Conservation (phyloP, 768 basidiomycete species). For the Gloeostereum incarnatum region DNA sequence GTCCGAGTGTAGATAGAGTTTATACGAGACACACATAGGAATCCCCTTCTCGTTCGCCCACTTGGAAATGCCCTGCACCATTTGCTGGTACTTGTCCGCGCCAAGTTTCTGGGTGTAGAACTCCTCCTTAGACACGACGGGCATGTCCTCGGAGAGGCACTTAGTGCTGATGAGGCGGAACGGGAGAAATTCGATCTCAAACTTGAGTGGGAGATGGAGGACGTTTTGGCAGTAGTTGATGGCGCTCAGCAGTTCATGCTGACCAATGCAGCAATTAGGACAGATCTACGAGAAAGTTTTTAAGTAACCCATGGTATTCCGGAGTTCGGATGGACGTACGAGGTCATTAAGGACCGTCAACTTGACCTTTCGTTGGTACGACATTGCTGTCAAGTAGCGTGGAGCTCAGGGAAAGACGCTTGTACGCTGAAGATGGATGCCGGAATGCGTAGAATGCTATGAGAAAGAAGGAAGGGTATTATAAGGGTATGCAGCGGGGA, state of each 20-base stretch:
- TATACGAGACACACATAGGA: slow-evolving; percentile 35
- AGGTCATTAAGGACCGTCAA: slow-evolving; percentile 42
- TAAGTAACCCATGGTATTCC: not conserved
- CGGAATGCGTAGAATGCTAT: not conserved
- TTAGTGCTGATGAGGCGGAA: slow-evolving; percentile 34
- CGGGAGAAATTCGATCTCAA: slow-evolving; percentile 44
- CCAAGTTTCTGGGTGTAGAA: slow-evolving; percentile 42
- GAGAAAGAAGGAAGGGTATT: not conserved
- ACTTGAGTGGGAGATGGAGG: slow-evolving; percentile 35
- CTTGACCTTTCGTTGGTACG: slow-evolving; percentile 29
- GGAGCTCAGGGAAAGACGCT: slow-evolving; percentile 1
- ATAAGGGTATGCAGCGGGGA: not conserved
- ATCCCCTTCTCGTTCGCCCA: slow-evolving; percentile 50
- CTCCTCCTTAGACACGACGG: slow-evolving; percentile 28
- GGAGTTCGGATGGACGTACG: slow-evolving; percentile 17
- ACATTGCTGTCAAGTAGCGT: slow-evolving; percentile 8
- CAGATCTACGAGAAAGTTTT: slow-evolving; percentile 30
- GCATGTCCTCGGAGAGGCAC: slow-evolving; percentile 24
- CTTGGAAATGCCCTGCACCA: slow-evolving; percentile 34
- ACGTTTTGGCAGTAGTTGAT: slow-evolving; percentile 37
- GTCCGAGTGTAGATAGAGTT: slow-evolving; percentile 2
- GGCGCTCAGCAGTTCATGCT: slow-evolving; percentile 43
- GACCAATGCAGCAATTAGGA: slow-evolving; percentile 41
- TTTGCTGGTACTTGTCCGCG: slow-evolving; percentile 32
- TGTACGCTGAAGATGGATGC: not conserved